Evolutionary conservation across 2,329 filamentous ascomycete species (phyloP).

Genomic region (Aspergillus novofumigatus): DNA sequence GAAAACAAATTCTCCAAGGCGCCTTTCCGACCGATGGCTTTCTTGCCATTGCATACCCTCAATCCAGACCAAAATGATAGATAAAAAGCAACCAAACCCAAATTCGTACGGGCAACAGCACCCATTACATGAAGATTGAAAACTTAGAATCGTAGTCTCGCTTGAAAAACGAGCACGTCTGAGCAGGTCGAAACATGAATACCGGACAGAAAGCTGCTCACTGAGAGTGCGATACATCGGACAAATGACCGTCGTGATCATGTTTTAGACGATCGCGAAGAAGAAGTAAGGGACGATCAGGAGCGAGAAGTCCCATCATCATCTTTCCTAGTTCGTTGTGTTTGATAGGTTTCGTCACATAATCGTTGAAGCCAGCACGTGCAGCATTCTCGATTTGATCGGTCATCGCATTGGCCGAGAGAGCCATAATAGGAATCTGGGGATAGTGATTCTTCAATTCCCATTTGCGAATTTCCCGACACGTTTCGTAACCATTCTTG

Average conservation of each 20-base stretch:
- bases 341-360: constrained; percentile 48
- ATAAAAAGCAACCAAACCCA: constrained; percentile 8
- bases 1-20: constrained; percentile 10
- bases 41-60: constrained; percentile 9
- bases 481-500: constrained; percentile 48
- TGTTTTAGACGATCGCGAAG: constrained; percentile 37
- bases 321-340: constrained; percentile 47
- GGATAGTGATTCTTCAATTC: constrained; percentile 44
- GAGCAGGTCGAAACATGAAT: not conserved
- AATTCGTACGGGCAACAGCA: not conserved
- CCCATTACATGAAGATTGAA: not conserved
- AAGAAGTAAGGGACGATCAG: constrained; percentile 38
- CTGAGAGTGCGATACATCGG: constrained; percentile 8
- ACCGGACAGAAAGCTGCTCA: not conserved
- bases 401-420: constrained; percentile 49
- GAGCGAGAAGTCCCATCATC: constrained; percentile 47
- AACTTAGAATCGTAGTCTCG: not conserved
- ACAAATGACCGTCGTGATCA: constrained; percentile 16
- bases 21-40: constrained; percentile 16
- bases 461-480: constrained; percentile 44
- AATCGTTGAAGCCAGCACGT: constrained; percentile 47
- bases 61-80: constrained; percentile 12
- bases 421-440: constrained; percentile 47
- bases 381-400: constrained; percentile 46
- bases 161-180: not conserved